These are phyloP conservation scores for Corrigiola litoralis DNA, from an alignment of 179 eudicot species.

Conservation along the genomic window DNA sequence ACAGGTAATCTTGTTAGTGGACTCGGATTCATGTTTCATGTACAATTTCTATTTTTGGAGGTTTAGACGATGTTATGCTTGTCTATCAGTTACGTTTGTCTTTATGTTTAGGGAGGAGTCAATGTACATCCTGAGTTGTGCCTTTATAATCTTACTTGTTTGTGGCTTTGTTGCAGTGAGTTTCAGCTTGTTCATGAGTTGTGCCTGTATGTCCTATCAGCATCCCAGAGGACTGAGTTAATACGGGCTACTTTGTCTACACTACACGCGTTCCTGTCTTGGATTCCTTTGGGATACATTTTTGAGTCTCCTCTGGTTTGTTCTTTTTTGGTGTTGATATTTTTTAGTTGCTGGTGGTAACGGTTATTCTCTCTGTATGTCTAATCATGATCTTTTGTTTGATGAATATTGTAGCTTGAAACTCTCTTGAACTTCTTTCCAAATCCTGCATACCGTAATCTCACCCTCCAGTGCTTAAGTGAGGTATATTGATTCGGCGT, in stretches of 20 bases:
- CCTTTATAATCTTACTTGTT: slow-evolving; percentile 6
- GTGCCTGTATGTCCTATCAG: slow-evolving; percentile 93
- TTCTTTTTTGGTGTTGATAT: neutral
- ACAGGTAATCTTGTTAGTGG: slow-evolving; percentile 47
- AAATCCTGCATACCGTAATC: slow-evolving; percentile 80
- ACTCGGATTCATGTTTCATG: neutral
- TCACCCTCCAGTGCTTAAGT: slow-evolving; percentile 89
- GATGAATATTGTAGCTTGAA: slow-evolving; percentile 55
- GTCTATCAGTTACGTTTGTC: no score
- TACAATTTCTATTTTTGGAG: neutral
- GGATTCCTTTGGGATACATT: slow-evolving; percentile 99
- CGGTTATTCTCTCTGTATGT: neutral
- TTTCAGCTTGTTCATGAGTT: slow-evolving; percentile 98
- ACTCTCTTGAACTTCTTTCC: slow-evolving; percentile 84
- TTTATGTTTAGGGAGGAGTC: no score
- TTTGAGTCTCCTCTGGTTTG: slow-evolving; percentile 98
- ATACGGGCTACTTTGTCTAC: slow-evolving; percentile 90
- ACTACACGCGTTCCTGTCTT: slow-evolving; percentile 92
- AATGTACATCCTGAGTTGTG: no score
- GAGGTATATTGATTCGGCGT: slow-evolving; percentile 46
- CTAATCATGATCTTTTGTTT: slow-evolving; percentile 6
- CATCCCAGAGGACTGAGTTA: slow-evolving; percentile 89
- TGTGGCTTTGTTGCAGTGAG: slow-evolving; percentile 55
- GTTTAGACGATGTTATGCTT: no score
- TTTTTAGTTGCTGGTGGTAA: neutral